Evolutionary conservation across 2,329 filamentous ascomycete species (phyloP), one percentile per base, ranked within the genome.

Genomic region (Fusarium equiseti): DNA sequence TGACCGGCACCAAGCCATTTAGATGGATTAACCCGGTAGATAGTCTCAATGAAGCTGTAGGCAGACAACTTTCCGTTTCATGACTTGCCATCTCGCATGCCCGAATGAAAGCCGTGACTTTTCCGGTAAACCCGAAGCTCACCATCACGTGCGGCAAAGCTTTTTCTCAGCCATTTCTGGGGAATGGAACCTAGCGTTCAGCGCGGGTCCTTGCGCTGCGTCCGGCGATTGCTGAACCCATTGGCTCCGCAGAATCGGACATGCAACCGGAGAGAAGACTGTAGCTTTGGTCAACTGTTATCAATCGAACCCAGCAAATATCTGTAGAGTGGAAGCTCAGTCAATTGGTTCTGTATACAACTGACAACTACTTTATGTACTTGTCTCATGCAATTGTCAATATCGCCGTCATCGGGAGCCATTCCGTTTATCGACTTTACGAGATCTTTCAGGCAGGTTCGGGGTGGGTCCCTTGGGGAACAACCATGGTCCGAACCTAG

Each of bases 401-500:
- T 18, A 38, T n/a, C 38, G 31, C 43, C 45, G 31, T 43, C 24
- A 38, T 44, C 45, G 52, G 62, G n/a, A 59, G 26, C 9, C 27
- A 38, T 44, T 63, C 67, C 57, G 68, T 48, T 50, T 50, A 64
- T 46, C 31, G 27, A 55, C 29, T 54, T 35, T 46, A 20, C 46
- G 22, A 53, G 67, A 58, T 56, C 42, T 40, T 66, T 45, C 64
- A 72, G 13, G 52, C 43, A 62, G 24, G 32, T 71, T 72, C 56
- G 59, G 59, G 57, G 69, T 72, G 65, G 69, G 58, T 44, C 69
- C 15, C 15, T 45, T 51, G 45, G 71, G 76, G 76, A 73, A 71
- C 59, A 76, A 76, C 65, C 63, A 77, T 79, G 68, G 68, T 74
- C 78, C 78, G 78, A 71, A 60, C 62, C 67, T 72, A 77, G 66